A percentile compares a stretch with the other conserved stretches of the same genome.
Evolutionary conservation across 2,329 filamentous ascomycete genomes (phyloP).

Genomic region (Aureobasidium sp.): DNA sequence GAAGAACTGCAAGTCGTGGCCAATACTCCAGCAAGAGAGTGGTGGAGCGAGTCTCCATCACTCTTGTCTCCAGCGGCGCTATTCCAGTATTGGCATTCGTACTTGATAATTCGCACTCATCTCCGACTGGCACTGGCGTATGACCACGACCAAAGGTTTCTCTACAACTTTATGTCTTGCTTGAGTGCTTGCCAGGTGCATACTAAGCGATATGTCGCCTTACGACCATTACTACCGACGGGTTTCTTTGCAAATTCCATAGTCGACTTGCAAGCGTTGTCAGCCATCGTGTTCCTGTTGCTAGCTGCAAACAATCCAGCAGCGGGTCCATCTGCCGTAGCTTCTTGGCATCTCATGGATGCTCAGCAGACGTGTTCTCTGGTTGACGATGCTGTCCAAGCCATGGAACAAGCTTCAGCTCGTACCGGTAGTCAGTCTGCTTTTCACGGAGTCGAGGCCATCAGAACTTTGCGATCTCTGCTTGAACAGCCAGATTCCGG

Average conservation of each 20-base stretch:
- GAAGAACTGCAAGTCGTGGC: constrained; percentile 31
- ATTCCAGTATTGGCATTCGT: constrained; percentile 5
- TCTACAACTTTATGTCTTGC: constrained; percentile 16
- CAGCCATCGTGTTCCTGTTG: not conserved
- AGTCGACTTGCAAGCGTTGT: constrained; percentile 9
- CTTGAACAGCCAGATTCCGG: not conserved
- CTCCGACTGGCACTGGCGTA: constrained; percentile 8
- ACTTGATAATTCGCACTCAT: constrained; percentile 8
- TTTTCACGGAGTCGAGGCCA: not conserved
- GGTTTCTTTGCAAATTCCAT: constrained; percentile 5
- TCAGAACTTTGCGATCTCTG: not conserved
- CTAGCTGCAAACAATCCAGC: not conserved
- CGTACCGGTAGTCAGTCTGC: not conserved
- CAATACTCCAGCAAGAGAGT: constrained; percentile 28
- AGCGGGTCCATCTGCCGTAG: not conserved
- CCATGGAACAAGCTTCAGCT: not conserved
- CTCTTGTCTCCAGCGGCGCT: not conserved
- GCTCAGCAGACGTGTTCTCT: not conserved
- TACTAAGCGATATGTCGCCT: not conserved
- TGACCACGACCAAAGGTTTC: not conserved
- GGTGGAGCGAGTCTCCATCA: constrained; percentile 22
- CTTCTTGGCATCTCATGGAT: not conserved
- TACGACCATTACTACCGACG: not conserved
- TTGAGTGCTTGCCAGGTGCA: constrained; percentile 11
- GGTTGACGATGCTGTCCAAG: not conserved